Evolutionary conservation across 257 asterid species (phyloP).

Genomic region (Cruciata laevipes): DNA sequence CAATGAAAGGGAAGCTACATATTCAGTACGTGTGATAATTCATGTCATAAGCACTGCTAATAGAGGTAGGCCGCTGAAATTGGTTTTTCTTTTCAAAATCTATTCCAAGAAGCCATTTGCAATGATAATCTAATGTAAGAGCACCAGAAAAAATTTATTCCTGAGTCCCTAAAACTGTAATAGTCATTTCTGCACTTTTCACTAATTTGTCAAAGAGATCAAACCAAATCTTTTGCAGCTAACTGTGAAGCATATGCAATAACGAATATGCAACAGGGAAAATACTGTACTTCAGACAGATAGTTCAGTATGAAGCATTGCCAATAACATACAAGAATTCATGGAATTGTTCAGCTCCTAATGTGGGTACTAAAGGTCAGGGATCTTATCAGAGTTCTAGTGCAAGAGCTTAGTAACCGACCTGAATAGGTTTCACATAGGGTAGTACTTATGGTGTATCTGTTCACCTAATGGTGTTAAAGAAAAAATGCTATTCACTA

Average conservation of each 20-base stretch:
- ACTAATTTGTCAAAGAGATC: slow-evolving; percentile 1
- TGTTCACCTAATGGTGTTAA: not conserved
- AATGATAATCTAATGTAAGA: not conserved
- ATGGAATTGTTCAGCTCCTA: too few species aligned
- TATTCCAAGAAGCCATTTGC: not conserved
- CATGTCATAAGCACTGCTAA: not conserved
- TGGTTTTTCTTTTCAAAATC: not conserved
- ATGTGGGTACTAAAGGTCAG: too few species aligned
- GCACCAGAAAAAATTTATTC: not conserved
- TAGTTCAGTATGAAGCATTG: not conserved
- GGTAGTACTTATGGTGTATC: not conserved
- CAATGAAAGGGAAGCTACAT: too few species aligned
- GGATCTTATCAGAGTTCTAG: slow-evolving; percentile 1
- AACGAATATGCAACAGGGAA: not conserved
- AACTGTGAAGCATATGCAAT: not conserved
- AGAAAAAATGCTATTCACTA: not conserved
- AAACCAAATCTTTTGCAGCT: not conserved
- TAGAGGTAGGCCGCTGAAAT: not conserved
- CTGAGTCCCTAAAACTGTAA: not conserved
- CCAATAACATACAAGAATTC: not conserved
- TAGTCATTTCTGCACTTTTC: not conserved
- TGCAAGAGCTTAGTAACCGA: not conserved
- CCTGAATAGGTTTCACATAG: not conserved
- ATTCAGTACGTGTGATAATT: not conserved
- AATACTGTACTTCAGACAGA: not conserved